Percentiles rank a stretch among this genome's conserved stretches.
Conservation (phyloP, 768 basidiomycete genomes). For the Tulasnella sp. region DNA sequence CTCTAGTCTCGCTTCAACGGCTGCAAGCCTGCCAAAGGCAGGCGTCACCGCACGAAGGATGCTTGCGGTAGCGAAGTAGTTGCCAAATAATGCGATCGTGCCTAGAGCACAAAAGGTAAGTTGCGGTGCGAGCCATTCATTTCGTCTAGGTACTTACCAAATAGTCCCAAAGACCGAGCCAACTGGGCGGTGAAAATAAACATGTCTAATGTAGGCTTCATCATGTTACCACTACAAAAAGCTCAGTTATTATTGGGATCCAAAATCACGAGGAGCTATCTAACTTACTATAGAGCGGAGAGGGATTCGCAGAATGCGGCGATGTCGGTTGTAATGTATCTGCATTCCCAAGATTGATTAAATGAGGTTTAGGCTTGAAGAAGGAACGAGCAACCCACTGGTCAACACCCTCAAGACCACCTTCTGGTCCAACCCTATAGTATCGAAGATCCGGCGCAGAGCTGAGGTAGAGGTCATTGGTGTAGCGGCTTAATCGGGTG, state of each 20-base stretch:
- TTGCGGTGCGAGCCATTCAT: neutral
- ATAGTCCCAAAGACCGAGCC: conserved; percentile 74
- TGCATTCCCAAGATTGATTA: conserved; percentile 23
- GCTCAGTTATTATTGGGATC: neutral
- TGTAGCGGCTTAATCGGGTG: conserved; percentile 83
- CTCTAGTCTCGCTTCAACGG: conserved; percentile 80
- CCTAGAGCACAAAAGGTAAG: neutral
- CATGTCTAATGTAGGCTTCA: conserved; percentile 88
- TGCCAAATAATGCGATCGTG: conserved; percentile 58
- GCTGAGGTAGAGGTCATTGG: conserved; percentile 87
- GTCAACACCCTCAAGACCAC: conserved; percentile 63
- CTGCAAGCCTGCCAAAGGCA: conserved; percentile 85
- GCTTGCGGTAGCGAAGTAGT: conserved; percentile 81
- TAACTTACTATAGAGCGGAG: conserved; percentile 82
- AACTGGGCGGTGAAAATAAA: conserved; percentile 90
- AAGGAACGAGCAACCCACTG: conserved; percentile 42
- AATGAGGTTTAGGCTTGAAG: neutral
- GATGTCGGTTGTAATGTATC: conserved; percentile 87
- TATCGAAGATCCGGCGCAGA: conserved; percentile 67
- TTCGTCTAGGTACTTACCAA: conserved; percentile 56
- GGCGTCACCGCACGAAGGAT: conserved; percentile 84
- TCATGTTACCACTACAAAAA: conserved; percentile 70
- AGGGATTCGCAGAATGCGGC: conserved; percentile 84
- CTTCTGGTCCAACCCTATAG: conserved; percentile 43
- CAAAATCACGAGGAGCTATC: neutral